These are phyloP conservation scores for Termitomyces sp. DNA, from an alignment of 768 basidiomycete genomes.

Conservation along the genomic window DNA sequence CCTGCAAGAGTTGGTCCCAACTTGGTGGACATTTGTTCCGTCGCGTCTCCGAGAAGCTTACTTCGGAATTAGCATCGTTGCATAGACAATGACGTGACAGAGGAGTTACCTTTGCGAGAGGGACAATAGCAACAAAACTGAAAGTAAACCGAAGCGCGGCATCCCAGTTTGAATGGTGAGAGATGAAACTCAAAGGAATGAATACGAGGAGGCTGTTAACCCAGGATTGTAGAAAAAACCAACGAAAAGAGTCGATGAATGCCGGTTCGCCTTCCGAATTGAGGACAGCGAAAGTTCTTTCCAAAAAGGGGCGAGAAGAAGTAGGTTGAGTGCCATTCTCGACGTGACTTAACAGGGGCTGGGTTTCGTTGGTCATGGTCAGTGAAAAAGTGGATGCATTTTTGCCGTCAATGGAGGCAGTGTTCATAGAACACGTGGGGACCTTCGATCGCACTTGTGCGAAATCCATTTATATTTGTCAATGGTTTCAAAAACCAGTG, in stretches of 20 bases:
- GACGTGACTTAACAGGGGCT: neutral
- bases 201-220: conserved; percentile 76
- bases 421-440: conserved; percentile 4
- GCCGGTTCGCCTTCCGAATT: conserved; percentile 61
- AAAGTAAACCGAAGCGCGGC: conserved; percentile 67
- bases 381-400: neutral
- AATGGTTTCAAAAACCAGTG: too few relatives aligned
- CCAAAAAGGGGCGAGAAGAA: conserved; percentile 18
- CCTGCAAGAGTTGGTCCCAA: conserved; percentile 85
- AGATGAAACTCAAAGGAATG: conserved; percentile 64
- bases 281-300: conserved; percentile 24
- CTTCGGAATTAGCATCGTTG: neutral
- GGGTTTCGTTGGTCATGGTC: conserved; percentile 23
- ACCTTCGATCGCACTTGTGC: too few relatives aligned
- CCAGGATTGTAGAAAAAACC: conserved; percentile 61
- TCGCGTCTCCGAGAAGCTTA: conserved; percentile 74
- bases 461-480: too few relatives aligned
- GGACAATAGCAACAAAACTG: conserved; percentile 80
- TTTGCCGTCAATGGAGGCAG: conserved; percentile 8
- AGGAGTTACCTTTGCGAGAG: conserved; percentile 68
- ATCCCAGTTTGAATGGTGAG: conserved; percentile 70
- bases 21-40: conserved; percentile 72
- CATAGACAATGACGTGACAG: conserved; percentile 1
- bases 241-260: conserved; percentile 50
- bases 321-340: neutral